Percentiles rank a stretch among this genome's conserved stretches.
Conservation (phyloP, 2,329 filamentous ascomycete genomes). For the Hypoxylon sp. region DNA sequence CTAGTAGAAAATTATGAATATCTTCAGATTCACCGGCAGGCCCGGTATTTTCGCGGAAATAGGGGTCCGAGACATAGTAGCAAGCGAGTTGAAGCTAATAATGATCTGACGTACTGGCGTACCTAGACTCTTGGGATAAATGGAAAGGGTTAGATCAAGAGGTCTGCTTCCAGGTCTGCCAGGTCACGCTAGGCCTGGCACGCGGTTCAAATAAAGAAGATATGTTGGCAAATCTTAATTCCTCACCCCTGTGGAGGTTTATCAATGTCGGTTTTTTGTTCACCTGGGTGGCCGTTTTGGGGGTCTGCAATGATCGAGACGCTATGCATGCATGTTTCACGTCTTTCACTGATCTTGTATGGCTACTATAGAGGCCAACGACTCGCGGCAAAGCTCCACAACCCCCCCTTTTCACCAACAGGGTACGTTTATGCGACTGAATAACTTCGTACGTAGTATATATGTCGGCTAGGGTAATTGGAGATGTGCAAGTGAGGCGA, state of each 20-base stretch:
- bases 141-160: constrained; percentile 10
- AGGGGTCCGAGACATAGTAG: constrained; percentile 12
- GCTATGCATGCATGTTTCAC: constrained; percentile 45
- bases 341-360: constrained; percentile 27
- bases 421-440: constrained; percentile 18
- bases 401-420: constrained; percentile 24
- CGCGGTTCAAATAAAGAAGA: constrained; percentile 19
- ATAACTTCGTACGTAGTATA: constrained; percentile 16
- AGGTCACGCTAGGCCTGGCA: constrained; percentile 13
- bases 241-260: constrained; percentile 13
- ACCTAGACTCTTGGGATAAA: neutral
- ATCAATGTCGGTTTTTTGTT: constrained; percentile 24
- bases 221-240: constrained; percentile 27
- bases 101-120: neutral
- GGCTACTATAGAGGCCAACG: constrained; percentile 21
- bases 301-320: constrained; percentile 38
- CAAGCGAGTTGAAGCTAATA: constrained; percentile 6
- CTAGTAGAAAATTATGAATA: constrained; percentile 24
- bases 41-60: constrained; percentile 8
- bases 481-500: constrained; percentile 3
- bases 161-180: neutral
- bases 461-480: constrained; percentile 8
- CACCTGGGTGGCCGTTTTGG: constrained; percentile 28
- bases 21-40: constrained; percentile 12
- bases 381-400: constrained; percentile 33